A percentile compares a stretch with the other conserved stretches of the same genome.
These are phyloP conservation scores for Paspalum notatum DNA, from an alignment of 176 grass and related monocot genomes.

Conservation along the genomic window DNA sequence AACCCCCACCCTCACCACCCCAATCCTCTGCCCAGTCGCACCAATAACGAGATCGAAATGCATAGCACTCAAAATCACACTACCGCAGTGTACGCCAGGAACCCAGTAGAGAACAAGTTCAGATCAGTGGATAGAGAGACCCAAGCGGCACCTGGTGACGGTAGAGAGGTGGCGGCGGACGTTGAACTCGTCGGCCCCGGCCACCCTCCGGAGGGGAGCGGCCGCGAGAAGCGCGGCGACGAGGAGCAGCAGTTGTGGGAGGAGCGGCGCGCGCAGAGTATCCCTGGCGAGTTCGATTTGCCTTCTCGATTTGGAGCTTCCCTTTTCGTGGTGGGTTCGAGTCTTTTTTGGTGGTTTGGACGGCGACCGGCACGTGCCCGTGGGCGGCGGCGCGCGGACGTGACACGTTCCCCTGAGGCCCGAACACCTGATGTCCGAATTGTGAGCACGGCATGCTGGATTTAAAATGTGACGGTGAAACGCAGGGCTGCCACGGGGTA, in stretches of 20 bases:
- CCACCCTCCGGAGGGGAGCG: slow-evolving; percentile 23
- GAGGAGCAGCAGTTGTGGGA: slow-evolving; percentile 34
- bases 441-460: neutral
- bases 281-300: slow-evolving; percentile 43
- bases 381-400: no score
- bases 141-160: slow-evolving; percentile 67
- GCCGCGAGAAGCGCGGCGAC: slow-evolving; percentile 38
- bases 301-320: neutral
- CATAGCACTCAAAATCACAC: neutral
- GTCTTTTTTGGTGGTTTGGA: neutral
- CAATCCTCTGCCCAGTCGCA: neutral
- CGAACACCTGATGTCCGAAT: slow-evolving; percentile 10
- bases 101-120: neutral
- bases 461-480: no score
- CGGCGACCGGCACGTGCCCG: no score
- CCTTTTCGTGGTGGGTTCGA: slow-evolving; percentile 21
- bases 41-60: neutral
- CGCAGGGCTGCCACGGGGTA: no score
- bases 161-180: slow-evolving; percentile 94
- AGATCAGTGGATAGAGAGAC: slow-evolving; percentile 23
- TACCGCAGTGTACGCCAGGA: neutral
- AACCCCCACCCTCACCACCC: neutral
- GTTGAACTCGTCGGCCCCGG: slow-evolving; percentile 52
- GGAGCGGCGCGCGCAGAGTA: neutral
- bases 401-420: slow-evolving; percentile 26